Conservation (phyloP, 495 filamentous ascomycete genomes). For the Talaromyces ruber region DNA sequence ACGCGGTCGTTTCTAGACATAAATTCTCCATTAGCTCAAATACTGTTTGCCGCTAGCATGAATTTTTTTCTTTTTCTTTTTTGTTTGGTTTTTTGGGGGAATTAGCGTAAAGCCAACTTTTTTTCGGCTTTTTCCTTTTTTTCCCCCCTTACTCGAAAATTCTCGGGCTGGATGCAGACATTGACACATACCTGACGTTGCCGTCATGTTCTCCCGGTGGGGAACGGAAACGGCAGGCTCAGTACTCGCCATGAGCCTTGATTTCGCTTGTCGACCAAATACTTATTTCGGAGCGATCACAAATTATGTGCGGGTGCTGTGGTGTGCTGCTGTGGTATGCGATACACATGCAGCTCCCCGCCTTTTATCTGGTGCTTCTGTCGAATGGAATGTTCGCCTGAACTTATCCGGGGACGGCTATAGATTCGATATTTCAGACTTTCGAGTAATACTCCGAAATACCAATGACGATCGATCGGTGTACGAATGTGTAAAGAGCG, state of each 20-base stretch:
- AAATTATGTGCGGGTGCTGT: background rate
- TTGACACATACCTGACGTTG: constrained; percentile 8
- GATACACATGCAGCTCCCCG: constrained; percentile 3
- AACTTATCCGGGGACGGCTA: background rate
- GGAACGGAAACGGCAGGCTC: constrained; percentile 7
- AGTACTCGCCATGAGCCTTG: constrained; percentile 4
- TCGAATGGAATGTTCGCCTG: constrained; percentile 1
- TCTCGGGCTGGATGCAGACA: background rate
- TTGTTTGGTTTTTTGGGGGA: background rate
- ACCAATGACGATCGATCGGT: background rate
- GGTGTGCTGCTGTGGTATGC: background rate
- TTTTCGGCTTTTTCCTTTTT: background rate
- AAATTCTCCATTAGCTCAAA: background rate
- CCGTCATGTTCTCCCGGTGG: constrained; percentile 4
- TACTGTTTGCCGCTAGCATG: background rate
- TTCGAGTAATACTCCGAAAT: background rate
- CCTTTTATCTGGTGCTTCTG: background rate
- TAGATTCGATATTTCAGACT: background rate
- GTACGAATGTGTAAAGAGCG: background rate
- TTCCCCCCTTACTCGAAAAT: background rate
- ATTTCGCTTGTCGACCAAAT: background rate
- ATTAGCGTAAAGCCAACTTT: background rate
- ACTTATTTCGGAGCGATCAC: constrained; percentile 1
- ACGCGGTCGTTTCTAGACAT: background rate
- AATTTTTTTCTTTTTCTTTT: background rate